A percentile compares a stretch with the other conserved stretches of the same genome.
Conservation (phyloP, 1,284 basidiomycete species). For the Mycena citricolor region DNA sequence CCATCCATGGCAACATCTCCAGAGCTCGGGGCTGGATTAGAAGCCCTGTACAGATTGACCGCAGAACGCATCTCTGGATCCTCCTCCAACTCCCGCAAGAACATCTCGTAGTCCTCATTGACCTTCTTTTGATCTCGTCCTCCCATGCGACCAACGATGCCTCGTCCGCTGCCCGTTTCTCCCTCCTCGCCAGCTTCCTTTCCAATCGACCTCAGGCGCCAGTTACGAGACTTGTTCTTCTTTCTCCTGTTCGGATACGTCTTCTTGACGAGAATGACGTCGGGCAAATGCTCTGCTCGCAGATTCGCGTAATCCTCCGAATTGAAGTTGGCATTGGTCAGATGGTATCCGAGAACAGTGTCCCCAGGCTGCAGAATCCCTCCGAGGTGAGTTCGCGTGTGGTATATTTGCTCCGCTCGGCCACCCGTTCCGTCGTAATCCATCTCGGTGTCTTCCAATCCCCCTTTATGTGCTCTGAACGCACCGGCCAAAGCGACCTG, state of each 20-base stretch:
- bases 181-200: constrained; percentile 89
- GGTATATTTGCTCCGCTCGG: constrained; percentile 78
- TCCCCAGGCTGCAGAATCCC: constrained; percentile 95
- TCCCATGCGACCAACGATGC: constrained; percentile 87
- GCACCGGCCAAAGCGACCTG: constrained; percentile 89
- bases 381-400: constrained; percentile 96
- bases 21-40: constrained; percentile 33
- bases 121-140: constrained; percentile 93
- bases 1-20: constrained; percentile 35
- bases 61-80: constrained; percentile 90
- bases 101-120: constrained; percentile 95
- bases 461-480: constrained; percentile 51
- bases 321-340: constrained; percentile 92
- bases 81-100: constrained; percentile 94
- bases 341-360: constrained; percentile 87
- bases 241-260: constrained; percentile 93
- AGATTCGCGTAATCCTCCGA: constrained; percentile 83
- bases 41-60: constrained; percentile 88
- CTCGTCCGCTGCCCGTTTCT: constrained; percentile 71
- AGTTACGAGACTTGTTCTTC: constrained; percentile 83
- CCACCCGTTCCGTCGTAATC: constrained; percentile 54
- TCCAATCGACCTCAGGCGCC: constrained; percentile 92
- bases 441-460: constrained; percentile 44
- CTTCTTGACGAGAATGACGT: constrained; percentile 94
- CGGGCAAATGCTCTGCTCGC: constrained; percentile 76